phyloP scores from a whole-genome alignment of 2,329 filamentous ascomycete genomes.

The Aureobasidium melanogenum region DNA sequence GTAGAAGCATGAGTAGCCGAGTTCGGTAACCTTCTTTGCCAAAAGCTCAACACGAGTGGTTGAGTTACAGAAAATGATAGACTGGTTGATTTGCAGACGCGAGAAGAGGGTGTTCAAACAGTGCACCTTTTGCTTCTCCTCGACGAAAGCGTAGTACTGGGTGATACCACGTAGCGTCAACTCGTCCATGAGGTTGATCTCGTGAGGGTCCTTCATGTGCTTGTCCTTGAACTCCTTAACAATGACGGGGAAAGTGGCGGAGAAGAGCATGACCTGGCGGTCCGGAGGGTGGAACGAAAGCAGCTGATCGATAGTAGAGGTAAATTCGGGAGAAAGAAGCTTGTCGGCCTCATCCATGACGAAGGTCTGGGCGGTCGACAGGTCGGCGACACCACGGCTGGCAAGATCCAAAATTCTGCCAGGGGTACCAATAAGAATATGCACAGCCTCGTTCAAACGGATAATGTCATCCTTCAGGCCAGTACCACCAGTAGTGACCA shows the following conservation, averaged over 20 bases:
- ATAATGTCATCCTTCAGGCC: slow-evolving; percentile 94
- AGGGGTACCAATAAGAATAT: slow-evolving; percentile 95
- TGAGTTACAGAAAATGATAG: slow-evolving; percentile 99
- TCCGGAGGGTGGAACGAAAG: slow-evolving; percentile 94
- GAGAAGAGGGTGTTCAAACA: slow-evolving; percentile 98
- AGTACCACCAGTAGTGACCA: slow-evolving; percentile 97
- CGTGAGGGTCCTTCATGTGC: slow-evolving; percentile 92
- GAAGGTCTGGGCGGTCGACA: slow-evolving; percentile 93
- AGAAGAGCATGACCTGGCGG: slow-evolving; percentile 98
- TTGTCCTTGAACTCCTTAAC: slow-evolving; percentile 98
- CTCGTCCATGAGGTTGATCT: slow-evolving; percentile 99
- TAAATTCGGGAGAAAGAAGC: slow-evolving; percentile 92
- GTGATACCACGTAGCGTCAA: slow-evolving; percentile 96
- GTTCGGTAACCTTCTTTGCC: slow-evolving; percentile 98
- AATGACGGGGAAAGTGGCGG: slow-evolving; percentile 91
- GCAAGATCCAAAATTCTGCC: slow-evolving; percentile 93
- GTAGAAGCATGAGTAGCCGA: slow-evolving; percentile 99
- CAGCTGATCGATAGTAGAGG: slow-evolving; percentile 92
- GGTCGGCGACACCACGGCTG: slow-evolving; percentile 90
- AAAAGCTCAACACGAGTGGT: slow-evolving; percentile 96
- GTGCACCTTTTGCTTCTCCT: slow-evolving; percentile 99
- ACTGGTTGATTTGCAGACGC: slow-evolving; percentile 98
- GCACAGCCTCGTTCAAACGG: slow-evolving; percentile 84
- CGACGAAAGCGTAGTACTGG: slow-evolving; percentile 98
- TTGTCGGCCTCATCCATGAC: slow-evolving; percentile 99